Conservation (phyloP, 2,329 filamentous ascomycete genomes). For the Aspergillus amoenus region DNA sequence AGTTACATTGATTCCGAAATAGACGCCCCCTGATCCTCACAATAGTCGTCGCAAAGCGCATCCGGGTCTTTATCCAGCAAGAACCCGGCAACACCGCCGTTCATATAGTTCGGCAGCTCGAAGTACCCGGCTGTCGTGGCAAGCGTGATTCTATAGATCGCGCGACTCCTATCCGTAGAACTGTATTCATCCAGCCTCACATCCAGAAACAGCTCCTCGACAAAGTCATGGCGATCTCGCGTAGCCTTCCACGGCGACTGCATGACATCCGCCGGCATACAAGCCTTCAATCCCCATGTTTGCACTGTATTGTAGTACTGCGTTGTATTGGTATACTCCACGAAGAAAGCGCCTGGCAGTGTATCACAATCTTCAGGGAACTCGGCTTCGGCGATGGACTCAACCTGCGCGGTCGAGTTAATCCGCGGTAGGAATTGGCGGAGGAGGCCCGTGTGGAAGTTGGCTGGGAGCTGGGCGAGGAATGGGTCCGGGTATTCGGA, state of each 20-base stretch:
- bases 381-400: conserved; percentile 16
- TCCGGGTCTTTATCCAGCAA: conserved; percentile 15
- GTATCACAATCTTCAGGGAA: conserved; percentile 24
- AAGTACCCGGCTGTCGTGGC: conserved; percentile 34
- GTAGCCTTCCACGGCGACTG: conserved; percentile 27
- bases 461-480: conserved; percentile 21
- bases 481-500: conserved; percentile 21
- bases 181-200: conserved; percentile 1
- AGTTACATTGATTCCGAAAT: not conserved
- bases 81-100: conserved; percentile 19
- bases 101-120: conserved; percentile 32
- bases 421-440: conserved; percentile 30
- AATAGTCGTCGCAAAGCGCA: not conserved
- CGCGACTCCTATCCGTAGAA: not conserved
- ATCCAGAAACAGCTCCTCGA: conserved; percentile 30
- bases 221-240: conserved; percentile 29
- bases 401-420: conserved; percentile 24
- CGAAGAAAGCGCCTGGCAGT: conserved; percentile 19
- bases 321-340: conserved; percentile 14
- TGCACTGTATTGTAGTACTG: not conserved
- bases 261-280: conserved; percentile 27
- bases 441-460: conserved; percentile 27
- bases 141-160: conserved; percentile 23
- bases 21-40: not conserved
- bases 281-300: conserved; percentile 23